phyloP scores from a whole-genome alignment of 2,329 filamentous ascomycete species.

The Hysterium pulicare region DNA sequence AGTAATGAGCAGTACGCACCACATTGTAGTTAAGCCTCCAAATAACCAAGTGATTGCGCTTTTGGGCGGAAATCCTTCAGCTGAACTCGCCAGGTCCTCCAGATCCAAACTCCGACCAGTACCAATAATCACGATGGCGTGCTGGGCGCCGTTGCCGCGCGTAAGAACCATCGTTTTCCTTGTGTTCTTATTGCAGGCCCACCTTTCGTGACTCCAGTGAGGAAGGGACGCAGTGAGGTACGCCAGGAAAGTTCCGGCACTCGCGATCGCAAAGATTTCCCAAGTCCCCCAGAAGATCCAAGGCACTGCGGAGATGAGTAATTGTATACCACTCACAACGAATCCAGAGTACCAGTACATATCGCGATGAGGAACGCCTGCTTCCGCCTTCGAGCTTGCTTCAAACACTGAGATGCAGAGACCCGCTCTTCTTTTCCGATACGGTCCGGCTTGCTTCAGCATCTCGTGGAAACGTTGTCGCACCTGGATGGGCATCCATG shows the following conservation, averaged over 20 bases:
- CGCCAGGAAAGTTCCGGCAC: constrained; percentile 6
- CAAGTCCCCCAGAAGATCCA: constrained; percentile 13
- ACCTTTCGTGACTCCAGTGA: constrained; percentile 16
- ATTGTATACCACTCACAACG: constrained; percentile 8
- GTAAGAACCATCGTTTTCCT: constrained; percentile 12
- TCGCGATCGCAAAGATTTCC: constrained; percentile 11
- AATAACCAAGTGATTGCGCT: constrained; percentile 9
- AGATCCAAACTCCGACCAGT: constrained; percentile 11
- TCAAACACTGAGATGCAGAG: constrained; percentile 6
- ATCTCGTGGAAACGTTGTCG: constrained; percentile 1
- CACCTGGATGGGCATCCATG: constrained; percentile 9
- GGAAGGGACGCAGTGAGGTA: constrained; percentile 8
- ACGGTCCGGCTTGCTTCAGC: not conserved
- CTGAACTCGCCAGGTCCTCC: constrained; percentile 14
- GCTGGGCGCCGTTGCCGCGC: constrained; percentile 15
- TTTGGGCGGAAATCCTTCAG: constrained; percentile 9
- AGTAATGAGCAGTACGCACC: constrained; percentile 18
- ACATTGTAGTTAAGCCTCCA: constrained; percentile 5
- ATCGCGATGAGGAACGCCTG: constrained; percentile 4
- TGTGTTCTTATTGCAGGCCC: constrained; percentile 8
- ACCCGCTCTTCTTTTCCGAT: constrained; percentile 6
- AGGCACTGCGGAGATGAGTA: constrained; percentile 12
- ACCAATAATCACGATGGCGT: constrained; percentile 13
- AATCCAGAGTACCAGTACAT: constrained; percentile 9
- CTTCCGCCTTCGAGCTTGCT: not conserved